A percentile compares a stretch with the other conserved stretches of the same genome.
Conservation (phyloP, 1,284 basidiomycete species). For the Polyporus tsugae region DNA sequence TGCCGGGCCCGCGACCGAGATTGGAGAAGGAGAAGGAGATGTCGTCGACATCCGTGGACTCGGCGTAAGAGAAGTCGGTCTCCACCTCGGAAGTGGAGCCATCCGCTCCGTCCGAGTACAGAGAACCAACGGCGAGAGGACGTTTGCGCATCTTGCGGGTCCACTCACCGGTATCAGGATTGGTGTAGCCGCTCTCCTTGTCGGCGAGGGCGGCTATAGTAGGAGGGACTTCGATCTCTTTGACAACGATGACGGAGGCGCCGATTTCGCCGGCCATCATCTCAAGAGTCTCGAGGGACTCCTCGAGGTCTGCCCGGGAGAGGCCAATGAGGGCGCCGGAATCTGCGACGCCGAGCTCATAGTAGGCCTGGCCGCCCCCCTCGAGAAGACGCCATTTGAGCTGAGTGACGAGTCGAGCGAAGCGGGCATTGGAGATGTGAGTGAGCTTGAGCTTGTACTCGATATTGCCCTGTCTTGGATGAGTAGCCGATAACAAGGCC, state of each 20-base stretch:
- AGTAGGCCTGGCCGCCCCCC: constrained; percentile 91
- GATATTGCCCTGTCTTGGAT: constrained; percentile 66
- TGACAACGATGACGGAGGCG: constrained; percentile 87
- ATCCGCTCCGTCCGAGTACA: constrained; percentile 20
- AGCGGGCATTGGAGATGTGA: constrained; percentile 73
- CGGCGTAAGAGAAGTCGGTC: constrained; percentile 38
- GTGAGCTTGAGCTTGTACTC: constrained; percentile 89
- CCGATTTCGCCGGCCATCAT: constrained; percentile 94
- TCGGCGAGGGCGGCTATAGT: constrained; percentile 51
- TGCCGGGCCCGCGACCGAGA: constrained; percentile 25
- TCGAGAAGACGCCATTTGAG: constrained; percentile 95
- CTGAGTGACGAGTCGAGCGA: constrained; percentile 87
- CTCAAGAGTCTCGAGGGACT: constrained; percentile 83
- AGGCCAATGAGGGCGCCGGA: constrained; percentile 88
- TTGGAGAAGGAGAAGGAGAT: constrained; percentile 29
- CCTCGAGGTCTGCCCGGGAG: constrained; percentile 76
- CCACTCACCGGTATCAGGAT: constrained; percentile 44
- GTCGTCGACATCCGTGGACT: constrained; percentile 47
- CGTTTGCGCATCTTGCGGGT: constrained; percentile 41
- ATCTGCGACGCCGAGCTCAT: constrained; percentile 91
- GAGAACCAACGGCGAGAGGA: constrained; percentile 1
- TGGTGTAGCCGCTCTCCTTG: constrained; percentile 41
- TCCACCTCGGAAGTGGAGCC: constrained; percentile 45
- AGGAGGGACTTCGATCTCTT: constrained; percentile 81
- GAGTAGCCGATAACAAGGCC: not conserved